phyloP scores from a whole-genome alignment of 805 yeast species.

The Yarrowia sp. region DNA sequence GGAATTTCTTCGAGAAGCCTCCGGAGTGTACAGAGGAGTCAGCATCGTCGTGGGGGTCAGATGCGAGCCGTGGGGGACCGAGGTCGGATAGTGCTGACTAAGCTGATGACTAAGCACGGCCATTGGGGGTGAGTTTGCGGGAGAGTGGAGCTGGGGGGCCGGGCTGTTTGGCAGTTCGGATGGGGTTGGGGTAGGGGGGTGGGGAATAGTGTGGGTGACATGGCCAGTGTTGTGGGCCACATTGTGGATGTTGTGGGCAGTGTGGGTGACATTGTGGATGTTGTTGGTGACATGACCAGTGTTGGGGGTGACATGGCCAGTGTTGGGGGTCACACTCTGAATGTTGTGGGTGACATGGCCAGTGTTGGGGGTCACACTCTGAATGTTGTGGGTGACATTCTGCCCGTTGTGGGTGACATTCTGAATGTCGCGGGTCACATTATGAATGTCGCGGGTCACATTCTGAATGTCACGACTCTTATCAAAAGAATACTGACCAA shows the following conservation, averaged over 20 bases:
- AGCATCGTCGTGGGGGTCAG: background rate
- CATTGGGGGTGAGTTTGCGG: constrained; percentile 11
- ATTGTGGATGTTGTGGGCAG: background rate
- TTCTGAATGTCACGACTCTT: background rate
- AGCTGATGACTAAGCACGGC: background rate
- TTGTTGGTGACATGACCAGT: background rate
- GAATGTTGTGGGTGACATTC: too few species aligned
- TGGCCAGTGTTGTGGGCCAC: background rate
- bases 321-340: background rate
- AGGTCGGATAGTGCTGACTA: background rate
- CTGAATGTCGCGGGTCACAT: too few species aligned
- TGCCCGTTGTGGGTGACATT: too few species aligned
- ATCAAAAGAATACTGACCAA: constrained; percentile 5
- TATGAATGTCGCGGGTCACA: background rate
- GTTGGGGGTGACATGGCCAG: background rate
- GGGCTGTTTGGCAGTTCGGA: background rate
- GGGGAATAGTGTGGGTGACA: background rate
- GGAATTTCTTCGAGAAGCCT: constrained; percentile 25
- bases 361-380: background rate
- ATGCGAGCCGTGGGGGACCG: background rate
- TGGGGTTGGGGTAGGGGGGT: constrained; percentile 17
- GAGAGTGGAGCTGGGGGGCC: background rate
- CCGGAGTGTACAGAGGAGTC: constrained; percentile 33
- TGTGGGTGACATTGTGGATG: background rate
- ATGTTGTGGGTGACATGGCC: background rate